Base-by-base conservation (phyloP, 192 early-diverging fungal species). In the Rhizoclosmatium sp. region DNA sequence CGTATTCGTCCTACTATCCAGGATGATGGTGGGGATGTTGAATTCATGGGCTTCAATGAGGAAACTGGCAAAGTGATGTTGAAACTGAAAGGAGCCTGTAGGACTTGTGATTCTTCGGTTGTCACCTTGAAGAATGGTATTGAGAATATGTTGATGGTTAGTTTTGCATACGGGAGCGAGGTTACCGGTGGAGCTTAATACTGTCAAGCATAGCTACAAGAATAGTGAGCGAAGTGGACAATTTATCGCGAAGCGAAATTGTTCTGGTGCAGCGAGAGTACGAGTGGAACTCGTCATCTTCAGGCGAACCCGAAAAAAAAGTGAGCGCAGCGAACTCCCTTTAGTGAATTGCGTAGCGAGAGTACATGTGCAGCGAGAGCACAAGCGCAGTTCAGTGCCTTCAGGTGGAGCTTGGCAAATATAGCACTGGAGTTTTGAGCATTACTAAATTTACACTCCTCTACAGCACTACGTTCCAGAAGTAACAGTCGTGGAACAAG, bases 1-100 rank as follows among this genome's bases (percentile, higher is more conserved):
- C 86, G 97, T 47, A 95, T 99, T 64, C 85, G 98, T 7, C 97
- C 97, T 19, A 92, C 97, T 4, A 98, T 98, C 62, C 97, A 99
- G 88, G 97, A 99, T 64, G 98, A 99, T 78, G 98, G 98, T 61
- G 98, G 98, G 2, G 98, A 99, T 88, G 91, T 99, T 58, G 98
- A 99, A 82, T 99, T 93, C 83, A 87, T 92, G 59, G 94, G 93
- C 65, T 98, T 98, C 81, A 89, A 92, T 21, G 66, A 67, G 14
- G 66, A 19, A 19, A 76, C 90, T 14, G 97, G 97, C 4, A 85
- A 96, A 19, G 98, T 99, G 41, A 93, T 92, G 82, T 85, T 99
- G 60, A 94, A 94, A 78, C 84, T 99, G 65, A 94, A 94, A 75
- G 98, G 98, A 10, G 93, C 95, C n/a, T 99, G 98, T 84, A 84